A percentile compares a stretch with the other conserved stretches of the same genome.
phyloP scores from a whole-genome alignment of 2,329 filamentous ascomycete genomes.

The Sodiomyces alkalinus region DNA sequence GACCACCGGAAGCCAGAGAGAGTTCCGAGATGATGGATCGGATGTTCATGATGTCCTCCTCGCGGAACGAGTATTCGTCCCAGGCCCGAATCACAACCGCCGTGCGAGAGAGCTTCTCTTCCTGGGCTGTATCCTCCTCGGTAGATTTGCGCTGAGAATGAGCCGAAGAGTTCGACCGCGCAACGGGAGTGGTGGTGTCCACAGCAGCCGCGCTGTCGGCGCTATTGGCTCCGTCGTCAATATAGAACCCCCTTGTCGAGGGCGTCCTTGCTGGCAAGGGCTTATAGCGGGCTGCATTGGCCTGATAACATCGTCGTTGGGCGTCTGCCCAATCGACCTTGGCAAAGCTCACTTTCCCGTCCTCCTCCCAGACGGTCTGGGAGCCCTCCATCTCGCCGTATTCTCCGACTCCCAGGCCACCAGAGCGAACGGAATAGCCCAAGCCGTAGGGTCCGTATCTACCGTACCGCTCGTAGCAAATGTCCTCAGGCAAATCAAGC shows the following conservation, averaged over 20 bases:
- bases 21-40: slow-evolving; percentile 76
- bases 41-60: slow-evolving; percentile 69
- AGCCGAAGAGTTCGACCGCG: too few species aligned
- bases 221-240: slow-evolving; percentile 19
- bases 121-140: slow-evolving; percentile 11
- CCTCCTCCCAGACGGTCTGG: slow-evolving; percentile 62
- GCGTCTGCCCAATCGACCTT: slow-evolving; percentile 64
- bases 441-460: slow-evolving; percentile 79
- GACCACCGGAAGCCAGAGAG: slow-evolving; percentile 63
- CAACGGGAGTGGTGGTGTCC: too few species aligned
- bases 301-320: slow-evolving; percentile 56
- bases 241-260: slow-evolving; percentile 34
- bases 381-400: slow-evolving; percentile 69
- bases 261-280: slow-evolving; percentile 22
- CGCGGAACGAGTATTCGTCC: slow-evolving; percentile 64
- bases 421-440: slow-evolving; percentile 65
- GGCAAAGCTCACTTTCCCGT: slow-evolving; percentile 61
- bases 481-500: slow-evolving; percentile 62
- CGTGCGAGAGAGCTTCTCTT: slow-evolving; percentile 38
- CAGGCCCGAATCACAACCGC: slow-evolving; percentile 73
- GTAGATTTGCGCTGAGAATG: too few species aligned
- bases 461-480: slow-evolving; percentile 89
- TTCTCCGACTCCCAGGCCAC: slow-evolving; percentile 73
- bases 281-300: slow-evolving; percentile 58
- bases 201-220: background rate